Conservation (phyloP, 768 basidiomycete species). For the Roridomyces roridus region DNA sequence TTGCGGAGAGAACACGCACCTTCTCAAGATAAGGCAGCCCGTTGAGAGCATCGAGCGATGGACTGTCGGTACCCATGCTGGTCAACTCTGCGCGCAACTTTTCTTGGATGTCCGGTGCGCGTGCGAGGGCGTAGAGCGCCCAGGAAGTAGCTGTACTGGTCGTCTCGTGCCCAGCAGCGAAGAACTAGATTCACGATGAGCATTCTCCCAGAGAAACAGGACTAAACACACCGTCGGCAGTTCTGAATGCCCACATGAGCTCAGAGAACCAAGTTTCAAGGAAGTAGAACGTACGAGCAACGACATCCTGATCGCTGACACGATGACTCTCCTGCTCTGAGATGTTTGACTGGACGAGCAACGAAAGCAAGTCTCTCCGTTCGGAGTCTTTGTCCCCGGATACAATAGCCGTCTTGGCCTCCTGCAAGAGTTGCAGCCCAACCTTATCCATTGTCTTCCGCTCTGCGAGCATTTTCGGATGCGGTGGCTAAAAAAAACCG, state of each 20-base stretch:
- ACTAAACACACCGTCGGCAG: no score
- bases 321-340: constrained; percentile 48
- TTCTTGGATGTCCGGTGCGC: constrained; percentile 44
- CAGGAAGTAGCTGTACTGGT: constrained; percentile 42
- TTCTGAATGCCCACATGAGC: constrained; percentile 41
- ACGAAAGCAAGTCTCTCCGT: constrained; percentile 50
- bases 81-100: constrained; percentile 53
- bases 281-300: constrained; percentile 40
- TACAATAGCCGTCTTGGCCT: constrained; percentile 38
- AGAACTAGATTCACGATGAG: no score
- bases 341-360: constrained; percentile 57
- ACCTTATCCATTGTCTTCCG: constrained; percentile 39
- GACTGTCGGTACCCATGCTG: constrained; percentile 44
- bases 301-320: constrained; percentile 54
- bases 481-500: not conserved
- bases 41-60: constrained; percentile 57
- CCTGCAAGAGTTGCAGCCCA: constrained; percentile 41
- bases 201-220: no score
- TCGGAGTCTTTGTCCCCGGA: constrained; percentile 16
- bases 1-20: no score
- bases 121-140: constrained; percentile 50
- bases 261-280: constrained; percentile 45
- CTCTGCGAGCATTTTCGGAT: constrained; percentile 6
- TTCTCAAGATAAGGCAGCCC: constrained; percentile 58
- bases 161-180: constrained; percentile 14